Evolutionary conservation across 2,329 filamentous ascomycete genomes (phyloP).

Genomic region (Onygenales sp.): DNA sequence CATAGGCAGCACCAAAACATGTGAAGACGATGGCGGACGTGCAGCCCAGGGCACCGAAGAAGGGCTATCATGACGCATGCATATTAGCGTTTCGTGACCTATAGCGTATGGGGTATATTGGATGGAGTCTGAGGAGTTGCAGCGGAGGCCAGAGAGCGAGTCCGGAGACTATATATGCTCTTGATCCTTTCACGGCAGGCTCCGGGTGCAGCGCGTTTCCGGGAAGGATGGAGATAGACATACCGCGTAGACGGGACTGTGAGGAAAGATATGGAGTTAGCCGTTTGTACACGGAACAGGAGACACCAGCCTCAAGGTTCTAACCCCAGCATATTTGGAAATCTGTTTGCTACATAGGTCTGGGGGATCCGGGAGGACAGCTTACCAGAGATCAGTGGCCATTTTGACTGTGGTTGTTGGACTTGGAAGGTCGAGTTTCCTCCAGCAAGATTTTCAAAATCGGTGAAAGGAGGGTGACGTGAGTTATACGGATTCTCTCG

Average conservation of each 20-base stretch:
- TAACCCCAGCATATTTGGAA: neutral
- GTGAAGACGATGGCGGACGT: conserved; percentile 92
- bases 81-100: conserved; percentile 8
- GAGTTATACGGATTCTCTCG: neutral
- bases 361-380: conserved; percentile 29
- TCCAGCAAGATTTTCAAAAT: conserved; percentile 8
- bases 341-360: neutral
- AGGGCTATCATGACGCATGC: conserved; percentile 48
- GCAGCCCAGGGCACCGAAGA: conserved; percentile 97
- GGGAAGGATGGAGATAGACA: conserved; percentile 42
- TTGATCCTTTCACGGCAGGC: no score
- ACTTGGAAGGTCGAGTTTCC: conserved; percentile 8
- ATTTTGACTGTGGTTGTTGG: conserved; percentile 35
- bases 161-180: no score
- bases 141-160: neutral
- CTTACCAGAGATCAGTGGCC: conserved; percentile 75
- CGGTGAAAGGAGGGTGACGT: conserved; percentile 2
- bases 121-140: conserved; percentile 1
- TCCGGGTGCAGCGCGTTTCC: neutral
- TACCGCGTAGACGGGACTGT: conserved; percentile 96
- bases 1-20: conserved; percentile 93
- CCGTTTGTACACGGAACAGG: neutral
- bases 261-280: conserved; percentile 15
- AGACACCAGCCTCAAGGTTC: neutral
- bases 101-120: conserved; percentile 1